phyloP scores from a whole-genome alignment of 352 stramenopile species.

The Globisporangium mamillatum region DNA sequence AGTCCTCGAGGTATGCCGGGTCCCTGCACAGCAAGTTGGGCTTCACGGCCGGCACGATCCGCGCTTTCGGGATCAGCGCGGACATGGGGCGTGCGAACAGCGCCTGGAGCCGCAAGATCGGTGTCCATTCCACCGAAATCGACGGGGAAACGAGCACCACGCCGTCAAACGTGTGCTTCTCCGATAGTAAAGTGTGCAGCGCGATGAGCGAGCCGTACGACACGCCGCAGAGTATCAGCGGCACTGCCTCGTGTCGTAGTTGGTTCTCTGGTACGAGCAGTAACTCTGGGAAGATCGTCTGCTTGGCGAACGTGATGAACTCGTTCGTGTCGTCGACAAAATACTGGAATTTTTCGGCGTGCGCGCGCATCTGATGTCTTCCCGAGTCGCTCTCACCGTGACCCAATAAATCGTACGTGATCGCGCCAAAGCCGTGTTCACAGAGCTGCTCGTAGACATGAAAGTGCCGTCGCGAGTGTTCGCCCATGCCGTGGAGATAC shows the following conservation, averaged over 20 bases:
- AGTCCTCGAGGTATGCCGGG: constrained; percentile 25
- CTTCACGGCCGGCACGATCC: constrained; percentile 30
- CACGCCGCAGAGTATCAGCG: constrained; percentile 5
- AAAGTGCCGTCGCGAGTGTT: constrained; percentile 15
- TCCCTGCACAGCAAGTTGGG: constrained; percentile 22
- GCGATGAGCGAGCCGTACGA: constrained; percentile 6
- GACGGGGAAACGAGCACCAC: constrained; percentile 1
- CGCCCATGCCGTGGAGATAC: constrained; percentile 18
- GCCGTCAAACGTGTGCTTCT: constrained; percentile 3
- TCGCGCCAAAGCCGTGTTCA: constrained; percentile 10
- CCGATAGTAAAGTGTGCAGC: constrained; percentile 8
- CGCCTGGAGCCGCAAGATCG: constrained; percentile 1
- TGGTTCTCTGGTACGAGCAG: neutral
- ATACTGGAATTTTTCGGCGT: constrained; percentile 15
- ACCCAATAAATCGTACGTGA: constrained; percentile 17
- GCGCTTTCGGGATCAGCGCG: constrained; percentile 17
- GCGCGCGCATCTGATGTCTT: constrained; percentile 6
- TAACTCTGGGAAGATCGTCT: constrained; percentile 5
- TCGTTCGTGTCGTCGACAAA: constrained; percentile 22
- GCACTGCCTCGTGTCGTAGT: neutral
- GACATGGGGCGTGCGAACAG: constrained; percentile 16
- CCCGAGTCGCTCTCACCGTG: constrained; percentile 18
- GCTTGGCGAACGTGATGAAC: constrained; percentile 14
- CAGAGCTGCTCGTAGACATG: constrained; percentile 18
- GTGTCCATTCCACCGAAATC: constrained; percentile 6